Evolutionary conservation across 2,329 filamentous ascomycete species (phyloP).

Genomic region (Botryosphaeria agaves): DNA sequence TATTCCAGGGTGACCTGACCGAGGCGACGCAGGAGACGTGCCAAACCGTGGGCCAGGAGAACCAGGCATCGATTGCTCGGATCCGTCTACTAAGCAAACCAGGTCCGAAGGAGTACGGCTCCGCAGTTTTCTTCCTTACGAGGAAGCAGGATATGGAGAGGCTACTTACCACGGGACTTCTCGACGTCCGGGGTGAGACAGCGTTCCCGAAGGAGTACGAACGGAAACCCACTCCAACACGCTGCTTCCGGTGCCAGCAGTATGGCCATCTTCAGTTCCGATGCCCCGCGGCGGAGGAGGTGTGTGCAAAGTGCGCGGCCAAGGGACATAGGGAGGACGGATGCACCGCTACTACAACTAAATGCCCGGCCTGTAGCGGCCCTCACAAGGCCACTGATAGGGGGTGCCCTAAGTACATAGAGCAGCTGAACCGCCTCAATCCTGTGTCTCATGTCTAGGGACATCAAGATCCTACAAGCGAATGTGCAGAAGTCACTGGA

Average conservation of each 20-base stretch:
- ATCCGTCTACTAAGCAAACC: neutral
- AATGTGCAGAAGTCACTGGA: neutral
- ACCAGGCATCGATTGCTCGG: neutral
- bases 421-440: constrained; percentile 1
- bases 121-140: neutral
- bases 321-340: neutral
- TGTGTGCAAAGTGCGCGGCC: neutral
- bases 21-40: too few species aligned
- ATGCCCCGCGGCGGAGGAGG: neutral
- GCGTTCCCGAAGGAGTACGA: neutral
- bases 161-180: neutral
- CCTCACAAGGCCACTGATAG: neutral
- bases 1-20: neutral
- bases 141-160: neutral
- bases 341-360: neutral
- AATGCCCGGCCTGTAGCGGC: neutral
- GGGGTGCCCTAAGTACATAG: neutral
- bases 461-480: neutral
- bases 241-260: neutral
- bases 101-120: neutral
- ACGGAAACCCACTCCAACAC: neutral
- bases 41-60: neutral
- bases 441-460: neutral
- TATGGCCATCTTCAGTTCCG: neutral
- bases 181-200: neutral